These are phyloP conservation scores for Eutrema salsugineum DNA, from an alignment of 441 rosid genomes.

Conservation along the genomic window DNA sequence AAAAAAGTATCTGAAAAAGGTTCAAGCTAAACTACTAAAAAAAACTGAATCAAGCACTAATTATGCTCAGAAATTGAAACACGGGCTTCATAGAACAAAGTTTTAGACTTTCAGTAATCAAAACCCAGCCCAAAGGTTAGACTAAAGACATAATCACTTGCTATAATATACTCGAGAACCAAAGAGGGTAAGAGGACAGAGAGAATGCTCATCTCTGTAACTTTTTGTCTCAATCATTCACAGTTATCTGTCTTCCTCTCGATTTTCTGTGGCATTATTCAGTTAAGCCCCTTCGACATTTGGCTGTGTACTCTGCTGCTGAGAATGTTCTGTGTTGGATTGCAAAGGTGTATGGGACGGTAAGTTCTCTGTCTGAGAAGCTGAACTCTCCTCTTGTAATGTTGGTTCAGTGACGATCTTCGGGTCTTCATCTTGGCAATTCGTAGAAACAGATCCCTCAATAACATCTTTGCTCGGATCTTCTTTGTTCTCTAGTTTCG, in stretches of 20 bases:
- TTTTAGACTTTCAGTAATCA: neutral
- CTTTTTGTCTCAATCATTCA: neutral
- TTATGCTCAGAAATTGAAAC: neutral
- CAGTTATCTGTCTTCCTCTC: constrained; percentile 12
- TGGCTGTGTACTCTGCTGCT: constrained; percentile 31
- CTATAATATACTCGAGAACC: constrained; percentile 8
- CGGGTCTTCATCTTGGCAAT: constrained; percentile 25
- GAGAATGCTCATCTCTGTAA: neutral
- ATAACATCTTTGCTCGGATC: constrained; percentile 29
- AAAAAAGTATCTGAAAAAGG: neutral
- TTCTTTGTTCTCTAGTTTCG: constrained; percentile 27
- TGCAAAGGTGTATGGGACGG: constrained; percentile 30
- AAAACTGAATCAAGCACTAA: neutral
- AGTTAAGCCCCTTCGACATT: constrained; percentile 18
- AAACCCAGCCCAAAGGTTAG: constrained; percentile 2
- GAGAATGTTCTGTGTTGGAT: constrained; percentile 31
- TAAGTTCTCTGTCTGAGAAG: constrained; percentile 34
- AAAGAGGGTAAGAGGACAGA: neutral
- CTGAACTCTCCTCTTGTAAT: constrained; percentile 33
- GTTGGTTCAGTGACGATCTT: constrained; percentile 39
- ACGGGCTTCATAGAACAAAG: neutral
- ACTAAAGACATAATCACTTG: constrained; percentile 1
- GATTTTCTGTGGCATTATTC: neutral
- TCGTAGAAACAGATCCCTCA: constrained; percentile 33
- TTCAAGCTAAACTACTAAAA: constrained; percentile 10